Evolutionary conservation across 345 rosid species (phyloP).

Genomic region (Lenwebbia sp.): DNA sequence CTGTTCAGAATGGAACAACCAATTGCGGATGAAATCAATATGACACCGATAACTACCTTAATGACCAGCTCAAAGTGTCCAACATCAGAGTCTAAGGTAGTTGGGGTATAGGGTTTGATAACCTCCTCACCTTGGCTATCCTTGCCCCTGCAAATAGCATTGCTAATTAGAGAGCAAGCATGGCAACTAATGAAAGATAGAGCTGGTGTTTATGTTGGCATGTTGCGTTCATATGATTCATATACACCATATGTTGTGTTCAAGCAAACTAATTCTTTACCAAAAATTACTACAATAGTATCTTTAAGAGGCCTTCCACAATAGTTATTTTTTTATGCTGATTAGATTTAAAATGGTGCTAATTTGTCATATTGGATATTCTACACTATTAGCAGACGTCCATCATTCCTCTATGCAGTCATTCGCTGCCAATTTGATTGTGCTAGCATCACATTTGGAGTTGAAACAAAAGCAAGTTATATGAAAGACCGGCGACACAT

Average conservation of each 20-base stretch:
- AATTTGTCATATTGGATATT: not conserved
- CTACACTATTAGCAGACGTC: not conserved
- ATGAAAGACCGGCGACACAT: not conserved
- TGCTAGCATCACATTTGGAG: not conserved
- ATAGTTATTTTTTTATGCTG: not conserved
- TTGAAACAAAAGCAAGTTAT: not conserved
- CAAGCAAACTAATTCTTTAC: not conserved
- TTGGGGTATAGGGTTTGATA: constrained; percentile 89
- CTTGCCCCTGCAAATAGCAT: constrained; percentile 43
- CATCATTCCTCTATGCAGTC: not conserved
- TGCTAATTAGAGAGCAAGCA: not conserved
- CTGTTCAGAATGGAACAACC: not conserved
- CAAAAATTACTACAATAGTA: not conserved
- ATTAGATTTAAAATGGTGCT: not conserved
- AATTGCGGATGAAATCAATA: not conserved
- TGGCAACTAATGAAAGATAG: not conserved
- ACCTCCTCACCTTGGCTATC: constrained; percentile 86
- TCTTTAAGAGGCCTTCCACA: not conserved
- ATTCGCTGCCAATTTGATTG: not conserved
- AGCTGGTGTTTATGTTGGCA: not conserved
- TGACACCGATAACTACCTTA: constrained; percentile 36
- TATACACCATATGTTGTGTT: not conserved
- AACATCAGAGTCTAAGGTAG: constrained; percentile 86
- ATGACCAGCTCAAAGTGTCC: constrained; percentile 82
- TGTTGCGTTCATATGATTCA: not conserved